These are phyloP conservation scores for Lentinula boryana DNA, from an alignment of 768 basidiomycete genomes.

Conservation along the genomic window DNA sequence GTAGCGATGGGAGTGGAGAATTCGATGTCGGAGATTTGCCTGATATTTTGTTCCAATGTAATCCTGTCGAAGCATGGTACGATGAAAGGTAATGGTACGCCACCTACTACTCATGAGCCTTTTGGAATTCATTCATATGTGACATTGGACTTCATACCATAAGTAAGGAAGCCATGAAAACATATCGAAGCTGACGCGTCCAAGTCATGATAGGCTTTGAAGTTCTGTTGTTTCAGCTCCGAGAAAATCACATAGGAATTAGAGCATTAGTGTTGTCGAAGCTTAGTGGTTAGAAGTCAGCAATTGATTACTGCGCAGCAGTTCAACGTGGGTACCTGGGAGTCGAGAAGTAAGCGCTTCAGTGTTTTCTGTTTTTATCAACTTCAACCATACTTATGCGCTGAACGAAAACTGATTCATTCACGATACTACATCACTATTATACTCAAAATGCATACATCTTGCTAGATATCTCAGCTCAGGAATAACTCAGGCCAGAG, in stretches of 20 bases:
- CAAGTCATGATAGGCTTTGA: neutral
- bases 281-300: neutral
- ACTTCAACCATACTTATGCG: too few species aligned
- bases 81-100: neutral
- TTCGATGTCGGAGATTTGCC: neutral
- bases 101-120: neutral
- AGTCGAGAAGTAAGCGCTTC: too few species aligned
- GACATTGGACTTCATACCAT: neutral
- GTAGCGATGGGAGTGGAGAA: neutral
- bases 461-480: too few species aligned
- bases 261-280: neutral
- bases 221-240: neutral
- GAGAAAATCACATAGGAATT: neutral
- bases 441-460: too few species aligned
- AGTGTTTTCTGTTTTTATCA: too few species aligned
- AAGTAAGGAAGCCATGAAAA: neutral
- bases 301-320: too few species aligned
- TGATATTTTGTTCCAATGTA: neutral
- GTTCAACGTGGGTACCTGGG: too few species aligned
- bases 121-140: neutral
- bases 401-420: too few species aligned
- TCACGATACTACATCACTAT: too few species aligned
- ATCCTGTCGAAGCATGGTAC: neutral
- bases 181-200: neutral
- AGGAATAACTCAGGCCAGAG: neutral